These are phyloP conservation scores for Fusarium keratoplasticum DNA, from an alignment of 2,329 filamentous ascomycete species.

Conservation along the genomic window DNA sequence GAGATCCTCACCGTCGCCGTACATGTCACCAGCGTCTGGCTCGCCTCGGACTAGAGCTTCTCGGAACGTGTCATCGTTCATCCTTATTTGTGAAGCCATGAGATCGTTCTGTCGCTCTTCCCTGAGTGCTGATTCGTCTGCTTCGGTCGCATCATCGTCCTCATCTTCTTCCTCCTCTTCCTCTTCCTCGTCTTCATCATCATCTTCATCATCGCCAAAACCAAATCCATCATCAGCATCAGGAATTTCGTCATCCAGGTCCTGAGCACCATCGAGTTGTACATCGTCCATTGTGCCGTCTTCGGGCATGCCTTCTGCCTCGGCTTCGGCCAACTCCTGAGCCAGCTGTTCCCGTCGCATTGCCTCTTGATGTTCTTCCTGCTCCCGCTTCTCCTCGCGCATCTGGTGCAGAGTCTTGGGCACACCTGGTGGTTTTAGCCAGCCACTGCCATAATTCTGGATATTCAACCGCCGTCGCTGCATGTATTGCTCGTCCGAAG, in stretches of 20 bases:
- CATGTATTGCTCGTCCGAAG: conserved; percentile 81
- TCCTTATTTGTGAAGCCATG: conserved; percentile 63
- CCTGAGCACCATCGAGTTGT: conserved; percentile 66
- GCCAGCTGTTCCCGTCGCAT: conserved; percentile 77
- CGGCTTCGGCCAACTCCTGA: conserved; percentile 79
- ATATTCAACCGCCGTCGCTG: conserved; percentile 84
- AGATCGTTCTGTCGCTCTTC: conserved; percentile 62
- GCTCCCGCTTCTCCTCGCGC: conserved; percentile 89
- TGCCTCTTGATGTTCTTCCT: conserved; percentile 84
- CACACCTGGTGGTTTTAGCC: conserved; percentile 91
- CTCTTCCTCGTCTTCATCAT: conserved; percentile 58
- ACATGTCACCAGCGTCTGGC: conserved; percentile 60
- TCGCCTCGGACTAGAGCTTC: conserved; percentile 67
- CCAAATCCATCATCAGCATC: conserved; percentile 71
- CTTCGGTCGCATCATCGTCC: conserved; percentile 55
- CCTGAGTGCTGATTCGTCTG: conserved; percentile 54
- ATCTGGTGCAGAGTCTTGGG: conserved; percentile 90
- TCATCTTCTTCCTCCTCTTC: conserved; percentile 55
- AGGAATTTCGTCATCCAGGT: conserved; percentile 80
- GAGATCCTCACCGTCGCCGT: conserved; percentile 64
- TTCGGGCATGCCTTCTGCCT: conserved; percentile 56
- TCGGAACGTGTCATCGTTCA: conserved; percentile 71
- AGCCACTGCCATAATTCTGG: conserved; percentile 86
- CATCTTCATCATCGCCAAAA: conserved; percentile 58
- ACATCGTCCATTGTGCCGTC: conserved; percentile 64